Evolutionary conservation across 2,329 filamentous ascomycete species (phyloP), one percentile per base, ranked within the genome.

Genomic region (Penicillium brevicompactum): DNA sequence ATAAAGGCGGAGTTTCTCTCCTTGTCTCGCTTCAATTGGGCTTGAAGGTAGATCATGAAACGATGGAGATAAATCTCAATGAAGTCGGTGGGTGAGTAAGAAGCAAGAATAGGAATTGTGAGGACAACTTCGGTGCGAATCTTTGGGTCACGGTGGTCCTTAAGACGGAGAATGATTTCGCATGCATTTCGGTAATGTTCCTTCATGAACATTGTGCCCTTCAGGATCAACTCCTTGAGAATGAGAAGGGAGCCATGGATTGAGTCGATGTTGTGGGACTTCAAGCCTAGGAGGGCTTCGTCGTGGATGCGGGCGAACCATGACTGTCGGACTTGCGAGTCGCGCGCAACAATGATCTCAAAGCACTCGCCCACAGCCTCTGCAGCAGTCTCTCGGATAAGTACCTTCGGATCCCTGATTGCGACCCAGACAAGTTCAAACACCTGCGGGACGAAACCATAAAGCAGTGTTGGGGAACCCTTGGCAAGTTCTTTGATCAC

Each of bases 121-220:
- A 90, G 83, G 37, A 97, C 91, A 31, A 97, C 89, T 6, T 96
- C 95, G 66, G 90, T 89, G 51, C 93, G 85, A 63, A 97, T 94
- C 34, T 92, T 89, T 4, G 86, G 80, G 65, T 99, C 95, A 51
- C 91, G 86, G 66, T 97, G 91, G 65, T 99, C 94, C 73, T 96
- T 96, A 73, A 96, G 90, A 58, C 90, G 89, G 62, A 93, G 87
- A 34, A 97, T 90, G 60, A 94, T 92, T 59, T 99, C 94, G 71
- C 93, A 97, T 10, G 91, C 88, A 65, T 96, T 91, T 55, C 88
- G 86, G 74, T 97, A 99, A 70, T 92, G 87, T 38, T 92, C 90
- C 67, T 96, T 92, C 94, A 99, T 97, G 74, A 96, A 99, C 93
- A 99, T 99, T 65, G 92, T 92, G 50, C 94, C 94, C 71, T 96